Conservation (phyloP, 2,329 filamentous ascomycete genomes). For the Colletotrichum sp. region DNA sequence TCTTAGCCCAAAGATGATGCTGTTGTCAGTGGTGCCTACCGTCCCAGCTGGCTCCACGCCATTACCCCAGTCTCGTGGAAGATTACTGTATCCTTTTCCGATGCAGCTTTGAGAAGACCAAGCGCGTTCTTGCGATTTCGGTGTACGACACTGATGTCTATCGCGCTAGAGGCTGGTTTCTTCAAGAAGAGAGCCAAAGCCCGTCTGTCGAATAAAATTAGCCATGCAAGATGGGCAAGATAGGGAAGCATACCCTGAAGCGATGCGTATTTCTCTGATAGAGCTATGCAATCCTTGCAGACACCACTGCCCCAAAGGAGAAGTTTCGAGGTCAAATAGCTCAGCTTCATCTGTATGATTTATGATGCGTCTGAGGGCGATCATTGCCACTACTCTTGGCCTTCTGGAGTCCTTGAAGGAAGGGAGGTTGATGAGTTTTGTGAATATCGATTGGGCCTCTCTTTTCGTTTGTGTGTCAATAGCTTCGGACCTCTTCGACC, state of each 20-base stretch:
- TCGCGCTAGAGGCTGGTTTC: slow-evolving; percentile 30
- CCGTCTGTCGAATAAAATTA: slow-evolving; percentile 46
- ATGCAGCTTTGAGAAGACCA: slow-evolving; percentile 73
- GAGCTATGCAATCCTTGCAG: slow-evolving; percentile 84
- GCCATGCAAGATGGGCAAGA: slow-evolving; percentile 11
- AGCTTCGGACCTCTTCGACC: not conserved
- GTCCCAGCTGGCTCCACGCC: slow-evolving; percentile 84
- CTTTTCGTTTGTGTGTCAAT: slow-evolving; percentile 29
- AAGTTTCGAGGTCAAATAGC: slow-evolving; percentile 71
- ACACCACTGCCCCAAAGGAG: slow-evolving; percentile 78
- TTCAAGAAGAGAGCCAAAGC: slow-evolving; percentile 71
- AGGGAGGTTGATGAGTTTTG: slow-evolving; percentile 47
- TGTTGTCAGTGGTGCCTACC: slow-evolving; percentile 44
- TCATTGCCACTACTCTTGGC: slow-evolving; percentile 73
- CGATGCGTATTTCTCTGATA: slow-evolving; percentile 81
- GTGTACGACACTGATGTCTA: slow-evolving; percentile 48
- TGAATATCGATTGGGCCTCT: slow-evolving; percentile 49
- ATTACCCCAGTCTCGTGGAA: slow-evolving; percentile 85
- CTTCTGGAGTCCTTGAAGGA: slow-evolving; percentile 60
- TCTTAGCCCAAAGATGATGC: not conserved
- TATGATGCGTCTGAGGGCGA: slow-evolving; percentile 71
- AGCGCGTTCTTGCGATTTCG: slow-evolving; percentile 75
- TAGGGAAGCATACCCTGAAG: slow-evolving; percentile 64
- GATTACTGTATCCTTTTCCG: slow-evolving; percentile 69
- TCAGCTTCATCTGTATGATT: slow-evolving; percentile 66